Evolutionary conservation across 768 basidiomycete species (phyloP), one percentile per base, ranked within the genome.

Genomic region (Mycena polygramma): DNA sequence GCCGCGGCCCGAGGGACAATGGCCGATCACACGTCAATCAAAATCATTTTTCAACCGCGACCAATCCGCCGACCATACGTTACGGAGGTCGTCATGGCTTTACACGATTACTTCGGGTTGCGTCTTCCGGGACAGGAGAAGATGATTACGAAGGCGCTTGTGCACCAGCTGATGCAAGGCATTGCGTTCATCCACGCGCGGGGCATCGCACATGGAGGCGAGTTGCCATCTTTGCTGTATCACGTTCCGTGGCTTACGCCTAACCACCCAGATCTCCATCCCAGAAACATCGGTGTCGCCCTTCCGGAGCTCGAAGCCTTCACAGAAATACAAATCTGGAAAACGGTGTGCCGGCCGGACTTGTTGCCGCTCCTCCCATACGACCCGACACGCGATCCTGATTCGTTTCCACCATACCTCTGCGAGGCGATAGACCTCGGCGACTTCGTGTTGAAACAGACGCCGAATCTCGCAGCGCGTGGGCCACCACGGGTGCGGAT

Each of bases 361-460:
- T 11, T 57, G 36, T 4, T 48, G 1, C 54, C 63, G 1, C 45
- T 65, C 22, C 26, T 65, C 20, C 3, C 45, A 2, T 36, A 4
- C 15, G 35, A 65, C 24, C n/a, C 8, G 17, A n/a, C 43, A 4
- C 45, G 17, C 35, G 35, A 65, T 57, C 15, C 36, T n/a, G 54
- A 43, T 2, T 65, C 63, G n/a, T 65, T 57, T 24, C 55, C 63
- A 2, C 63, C 63, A 7, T 65, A 65, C 17, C 20, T 65, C 4
- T 22, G 30, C 2, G 8, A 17, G 2, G 14, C 45, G 13, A 3
- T 65, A 7, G 46, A 65, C 36, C 35, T 65, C 45, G 24, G 35
- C 1, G 8, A 22, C 9, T 39, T 65, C 35, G 15, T 65, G 2
- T 2, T 26, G 43, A 1, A 10, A 3, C 2, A 26, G 2, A 54